phyloP scores from a whole-genome alignment of 768 basidiomycete genomes.

The Suillus fuscotomentosus region DNA sequence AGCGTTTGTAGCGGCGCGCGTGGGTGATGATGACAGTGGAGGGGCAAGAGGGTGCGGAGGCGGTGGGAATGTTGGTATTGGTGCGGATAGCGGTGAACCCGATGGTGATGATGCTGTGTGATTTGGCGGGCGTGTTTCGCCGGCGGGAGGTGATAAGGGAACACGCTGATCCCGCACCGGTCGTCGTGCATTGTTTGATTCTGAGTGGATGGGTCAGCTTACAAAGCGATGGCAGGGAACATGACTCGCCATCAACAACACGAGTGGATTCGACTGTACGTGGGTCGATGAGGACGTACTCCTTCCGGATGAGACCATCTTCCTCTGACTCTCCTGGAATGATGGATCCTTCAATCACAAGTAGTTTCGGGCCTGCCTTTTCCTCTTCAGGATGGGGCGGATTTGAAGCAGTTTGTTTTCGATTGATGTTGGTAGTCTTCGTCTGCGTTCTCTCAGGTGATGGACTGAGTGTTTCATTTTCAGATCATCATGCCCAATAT shows the following conservation, averaged over 20 bases:
- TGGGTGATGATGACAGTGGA: conserved; percentile 65
- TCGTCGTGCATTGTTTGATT: conserved; percentile 59
- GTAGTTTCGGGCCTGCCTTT: conserved; percentile 17
- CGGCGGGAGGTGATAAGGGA: conserved; percentile 46
- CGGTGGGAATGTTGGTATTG: conserved; percentile 53
- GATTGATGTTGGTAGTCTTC: conserved; percentile 3
- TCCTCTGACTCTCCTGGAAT: conserved; percentile 86
- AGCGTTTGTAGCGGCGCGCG: conserved; percentile 68
- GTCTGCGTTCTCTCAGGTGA: conserved; percentile 18
- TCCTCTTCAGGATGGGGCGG: conserved; percentile 11
- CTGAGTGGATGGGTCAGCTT: conserved; percentile 36
- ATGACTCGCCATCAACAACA: conserved; percentile 78
- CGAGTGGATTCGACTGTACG: conserved; percentile 90
- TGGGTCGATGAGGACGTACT: conserved; percentile 93
- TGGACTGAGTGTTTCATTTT: conserved; percentile 12
- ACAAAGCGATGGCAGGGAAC: conserved; percentile 1
- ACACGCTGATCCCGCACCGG: conserved; percentile 57
- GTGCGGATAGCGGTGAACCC: conserved; percentile 21
- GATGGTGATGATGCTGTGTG: conserved; percentile 27
- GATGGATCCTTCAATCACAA: conserved; percentile 59
- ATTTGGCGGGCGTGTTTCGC: conserved; percentile 41
- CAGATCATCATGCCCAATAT: not conserved
- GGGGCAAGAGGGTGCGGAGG: conserved; percentile 50
- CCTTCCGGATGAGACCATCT: conserved; percentile 73
- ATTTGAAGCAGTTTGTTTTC: conserved; percentile 15